These are phyloP conservation scores for Collariella sp. DNA, from an alignment of 495 filamentous ascomycete genomes.

Conservation along the genomic window DNA sequence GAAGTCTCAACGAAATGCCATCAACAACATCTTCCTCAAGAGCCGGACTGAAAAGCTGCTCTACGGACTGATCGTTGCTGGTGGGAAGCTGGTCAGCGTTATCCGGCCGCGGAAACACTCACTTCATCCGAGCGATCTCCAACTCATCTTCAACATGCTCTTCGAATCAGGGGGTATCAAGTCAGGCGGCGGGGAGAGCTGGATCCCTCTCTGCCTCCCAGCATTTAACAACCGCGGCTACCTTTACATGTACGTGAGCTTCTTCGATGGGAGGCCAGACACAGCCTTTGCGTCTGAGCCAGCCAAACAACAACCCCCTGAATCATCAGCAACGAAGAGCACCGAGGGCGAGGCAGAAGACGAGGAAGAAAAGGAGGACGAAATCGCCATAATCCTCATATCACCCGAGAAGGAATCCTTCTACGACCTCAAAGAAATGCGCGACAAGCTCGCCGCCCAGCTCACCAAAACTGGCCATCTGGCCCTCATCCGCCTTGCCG, in stretches of 20 bases:
- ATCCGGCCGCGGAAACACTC: constrained; percentile 91
- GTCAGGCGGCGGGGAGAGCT: constrained; percentile 82
- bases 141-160: constrained; percentile 99
- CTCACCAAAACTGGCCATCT: constrained; percentile 69
- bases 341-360: constrained; percentile 21
- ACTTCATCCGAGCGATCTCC: constrained; percentile 88
- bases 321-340: not conserved
- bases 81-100: constrained; percentile 89
- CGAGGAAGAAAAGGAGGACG: constrained; percentile 46
- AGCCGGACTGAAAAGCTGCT: constrained; percentile 64
- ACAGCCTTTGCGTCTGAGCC: constrained; percentile 24
- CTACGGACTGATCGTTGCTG: constrained; percentile 90
- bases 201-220: constrained; percentile 93
- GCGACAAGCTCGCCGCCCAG: constrained; percentile 65
- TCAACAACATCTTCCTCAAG: constrained; percentile 81
- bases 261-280: constrained; percentile 48
- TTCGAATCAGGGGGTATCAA: constrained; percentile 88
- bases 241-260: constrained; percentile 98
- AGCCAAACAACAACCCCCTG: not conserved
- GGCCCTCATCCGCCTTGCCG: constrained; percentile 62
- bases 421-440: constrained; percentile 79
- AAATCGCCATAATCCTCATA: constrained; percentile 86
- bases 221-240: constrained; percentile 98
- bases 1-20: constrained; percentile 73
- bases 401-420: constrained; percentile 89